These are phyloP conservation scores for Aspergillus sclerotialis DNA, from an alignment of 2,329 filamentous ascomycete species.

Conservation along the genomic window DNA sequence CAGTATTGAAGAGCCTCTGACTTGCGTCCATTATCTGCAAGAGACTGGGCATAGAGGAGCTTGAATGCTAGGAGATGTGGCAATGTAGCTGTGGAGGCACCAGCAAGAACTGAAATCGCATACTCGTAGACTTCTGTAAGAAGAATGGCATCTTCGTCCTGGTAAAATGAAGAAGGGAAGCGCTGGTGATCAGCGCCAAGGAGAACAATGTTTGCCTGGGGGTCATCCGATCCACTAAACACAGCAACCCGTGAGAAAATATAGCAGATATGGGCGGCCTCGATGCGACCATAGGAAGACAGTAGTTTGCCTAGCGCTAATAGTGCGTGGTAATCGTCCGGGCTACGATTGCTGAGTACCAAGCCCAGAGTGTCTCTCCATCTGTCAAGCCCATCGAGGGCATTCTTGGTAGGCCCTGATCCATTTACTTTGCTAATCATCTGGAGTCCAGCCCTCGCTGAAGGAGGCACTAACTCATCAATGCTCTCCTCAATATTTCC, in stretches of 20 bases:
- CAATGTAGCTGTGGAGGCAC: constrained; percentile 51
- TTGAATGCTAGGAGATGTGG: constrained; percentile 90
- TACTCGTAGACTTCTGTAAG: constrained; percentile 97
- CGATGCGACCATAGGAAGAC: constrained; percentile 74
- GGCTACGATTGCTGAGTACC: constrained; percentile 79
- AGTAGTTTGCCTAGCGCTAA: constrained; percentile 75
- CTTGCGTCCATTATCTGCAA: constrained; percentile 77
- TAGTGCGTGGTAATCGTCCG: constrained; percentile 69
- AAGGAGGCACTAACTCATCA: constrained; percentile 88
- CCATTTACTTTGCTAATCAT: constrained; percentile 69
- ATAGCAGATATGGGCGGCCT: constrained; percentile 91
- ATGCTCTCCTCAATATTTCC: constrained; percentile 92
- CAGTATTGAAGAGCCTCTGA: constrained; percentile 87
- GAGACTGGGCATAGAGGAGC: constrained; percentile 72
- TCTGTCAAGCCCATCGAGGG: constrained; percentile 77
- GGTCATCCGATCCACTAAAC: constrained; percentile 78
- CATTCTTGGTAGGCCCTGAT: constrained; percentile 59
- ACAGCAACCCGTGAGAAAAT: constrained; percentile 71
- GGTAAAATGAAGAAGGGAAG: constrained; percentile 63
- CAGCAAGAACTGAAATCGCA: constrained; percentile 64
- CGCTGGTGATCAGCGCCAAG: constrained; percentile 76
- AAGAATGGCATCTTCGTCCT: constrained; percentile 78
- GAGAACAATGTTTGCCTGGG: constrained; percentile 69
- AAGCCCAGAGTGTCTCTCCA: constrained; percentile 88
- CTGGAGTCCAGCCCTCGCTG: constrained; percentile 84